Evolutionary conservation across 2,329 filamentous ascomycete species (phyloP).

Genomic region (Graphiopsis chlorocephala): DNA sequence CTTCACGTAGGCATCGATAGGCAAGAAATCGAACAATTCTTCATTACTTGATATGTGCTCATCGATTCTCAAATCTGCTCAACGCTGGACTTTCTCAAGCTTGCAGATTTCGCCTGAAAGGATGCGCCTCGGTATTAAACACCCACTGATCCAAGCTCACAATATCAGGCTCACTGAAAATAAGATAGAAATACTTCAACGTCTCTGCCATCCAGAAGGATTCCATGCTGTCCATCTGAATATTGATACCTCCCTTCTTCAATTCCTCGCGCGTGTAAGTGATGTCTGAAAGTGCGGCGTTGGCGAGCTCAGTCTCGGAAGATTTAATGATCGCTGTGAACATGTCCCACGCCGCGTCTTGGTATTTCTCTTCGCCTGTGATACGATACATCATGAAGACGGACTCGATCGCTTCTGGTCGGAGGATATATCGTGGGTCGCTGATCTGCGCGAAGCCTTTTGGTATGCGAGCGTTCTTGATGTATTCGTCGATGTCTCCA

Average conservation of each 20-base stretch:
- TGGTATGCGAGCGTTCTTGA: constrained; percentile 38
- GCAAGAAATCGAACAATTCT: background rate
- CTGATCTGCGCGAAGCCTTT: constrained; percentile 44
- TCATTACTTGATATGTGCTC: background rate
- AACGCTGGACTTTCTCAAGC: background rate
- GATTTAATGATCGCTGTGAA: constrained; percentile 45
- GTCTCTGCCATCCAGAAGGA: constrained; percentile 52
- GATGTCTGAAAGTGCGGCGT: constrained; percentile 46
- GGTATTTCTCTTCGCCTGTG: constrained; percentile 51
- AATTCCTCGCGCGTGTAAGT: constrained; percentile 37
- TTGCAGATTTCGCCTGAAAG: constrained; percentile 36
- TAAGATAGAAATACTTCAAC: constrained; percentile 50
- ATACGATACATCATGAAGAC: constrained; percentile 61
- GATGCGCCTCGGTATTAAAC: constrained; percentile 52
- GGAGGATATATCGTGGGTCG: constrained; percentile 47
- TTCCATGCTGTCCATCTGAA: constrained; percentile 46
- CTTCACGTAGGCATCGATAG: background rate
- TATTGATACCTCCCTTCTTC: constrained; percentile 27
- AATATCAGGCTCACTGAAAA: constrained; percentile 43
- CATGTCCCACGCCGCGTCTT: constrained; percentile 51
- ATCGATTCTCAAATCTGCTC: background rate
- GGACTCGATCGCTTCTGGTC: constrained; percentile 60
- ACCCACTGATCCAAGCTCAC: constrained; percentile 49
- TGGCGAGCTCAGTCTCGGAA: constrained; percentile 45
- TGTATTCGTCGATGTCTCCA: constrained; percentile 33